Evolutionary conservation across 2,329 filamentous ascomycete genomes (phyloP).

Genomic region (Ceratocystis huliohia): DNA sequence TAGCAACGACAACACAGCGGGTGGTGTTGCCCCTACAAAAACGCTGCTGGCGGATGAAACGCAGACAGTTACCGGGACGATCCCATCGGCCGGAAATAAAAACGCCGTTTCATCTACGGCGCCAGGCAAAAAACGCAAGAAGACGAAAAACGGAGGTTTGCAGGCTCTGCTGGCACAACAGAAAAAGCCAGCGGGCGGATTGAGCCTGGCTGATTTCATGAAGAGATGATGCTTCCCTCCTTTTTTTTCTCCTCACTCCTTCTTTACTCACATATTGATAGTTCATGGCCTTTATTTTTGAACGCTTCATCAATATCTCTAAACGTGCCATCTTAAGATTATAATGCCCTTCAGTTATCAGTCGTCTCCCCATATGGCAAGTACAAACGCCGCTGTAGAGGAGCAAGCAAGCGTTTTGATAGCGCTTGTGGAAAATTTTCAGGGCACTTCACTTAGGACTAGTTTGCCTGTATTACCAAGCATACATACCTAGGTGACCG

Average conservation of each 20-base stretch:
- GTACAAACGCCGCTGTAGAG: background rate
- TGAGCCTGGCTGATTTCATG: conserved; percentile 47
- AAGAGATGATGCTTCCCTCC: conserved; percentile 25
- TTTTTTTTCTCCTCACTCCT: background rate
- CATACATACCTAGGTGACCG: background rate
- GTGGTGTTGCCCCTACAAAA: background rate
- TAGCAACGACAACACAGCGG: conserved; percentile 15
- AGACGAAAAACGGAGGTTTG: conserved; percentile 52
- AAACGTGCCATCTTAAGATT: no score
- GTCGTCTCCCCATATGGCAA: background rate
- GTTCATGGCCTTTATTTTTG: no score
- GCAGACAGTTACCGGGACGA: conserved; percentile 25
- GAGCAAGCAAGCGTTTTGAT: background rate
- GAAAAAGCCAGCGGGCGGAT: conserved; percentile 26
- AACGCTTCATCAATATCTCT: no score
- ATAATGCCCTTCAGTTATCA: background rate
- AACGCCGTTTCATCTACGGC: conserved; percentile 30
- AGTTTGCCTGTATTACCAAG: conserved; percentile 5
- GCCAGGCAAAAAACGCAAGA: conserved; percentile 51
- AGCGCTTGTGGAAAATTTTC: conserved; percentile 14
- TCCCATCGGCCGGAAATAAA: conserved; percentile 28
- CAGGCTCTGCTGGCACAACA: conserved; percentile 49
- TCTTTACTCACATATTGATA: background rate
- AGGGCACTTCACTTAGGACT: conserved; percentile 6
- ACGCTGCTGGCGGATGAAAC: conserved; percentile 21